Evolutionary conservation across 2,329 filamentous ascomycete species (phyloP), one percentile per base, ranked within the genome.

Genomic region (Shiraia sp.): DNA sequence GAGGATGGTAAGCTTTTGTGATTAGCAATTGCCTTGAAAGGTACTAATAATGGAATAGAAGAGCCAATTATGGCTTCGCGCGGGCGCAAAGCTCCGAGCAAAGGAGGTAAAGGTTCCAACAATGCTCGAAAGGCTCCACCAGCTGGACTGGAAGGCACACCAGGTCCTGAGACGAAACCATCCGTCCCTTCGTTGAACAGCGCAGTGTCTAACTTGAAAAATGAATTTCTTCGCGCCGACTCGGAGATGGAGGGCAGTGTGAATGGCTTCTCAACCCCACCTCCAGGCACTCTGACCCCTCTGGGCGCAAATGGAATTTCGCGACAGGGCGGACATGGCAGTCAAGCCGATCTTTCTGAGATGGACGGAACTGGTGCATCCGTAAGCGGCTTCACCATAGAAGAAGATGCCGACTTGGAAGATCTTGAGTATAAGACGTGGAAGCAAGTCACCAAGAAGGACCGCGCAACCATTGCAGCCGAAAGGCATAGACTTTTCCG

Each of bases 401-500:
- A 85, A 36, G 87, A 95, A 56, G 88, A 95, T 55, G 79, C 81
- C 10, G 90, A 90, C 54, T 83, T 95, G 56, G 91, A 97, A 57
- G 91, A 97, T 44, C 74, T 80, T 2, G 92, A 96, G 64, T 96
- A 93, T 73, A 95, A 95, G 67, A 88, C 93, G 25, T 99, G 95
- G 93, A 99, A 97, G 73, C 92, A 97, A 70, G 90, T 96, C 28
- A 99, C 93, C 2, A 97, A 97, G 72, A 96, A 93, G 66, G 91
- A 96, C 61, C 85, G 93, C 49, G 93, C 93, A 3, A 75, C 87
- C 16, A 83, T 92, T 38, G 87, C 93, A 45, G 90, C 91, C 51
- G 89, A 96, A 65, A 82, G 93, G 23, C 85, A 90, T 68, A 82
- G 87, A 27, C 80, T 99, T 10, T 96, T 99, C 72, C 87, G 86